phyloP scores from a whole-genome alignment of 306 rosid genomes.

The Begonia masoniana region DNA sequence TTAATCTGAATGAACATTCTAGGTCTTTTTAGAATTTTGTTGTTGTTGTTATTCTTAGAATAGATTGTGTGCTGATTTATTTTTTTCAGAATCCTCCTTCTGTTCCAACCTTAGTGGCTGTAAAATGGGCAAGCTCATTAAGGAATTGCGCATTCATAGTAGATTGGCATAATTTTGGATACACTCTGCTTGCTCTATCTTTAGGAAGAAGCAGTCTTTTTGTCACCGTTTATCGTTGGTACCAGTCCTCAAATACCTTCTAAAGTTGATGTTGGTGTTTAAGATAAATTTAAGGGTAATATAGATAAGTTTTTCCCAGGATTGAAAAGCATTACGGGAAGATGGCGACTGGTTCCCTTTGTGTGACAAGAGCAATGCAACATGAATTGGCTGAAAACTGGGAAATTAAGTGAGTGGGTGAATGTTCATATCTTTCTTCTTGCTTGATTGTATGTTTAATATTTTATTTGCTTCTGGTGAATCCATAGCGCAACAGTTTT shows the following conservation, averaged over 20 bases:
- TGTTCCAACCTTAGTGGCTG: slow-evolving; percentile 83
- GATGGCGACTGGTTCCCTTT: slow-evolving; percentile 83
- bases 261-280: neutral
- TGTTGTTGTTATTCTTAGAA: neutral
- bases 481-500: slow-evolving; percentile 41
- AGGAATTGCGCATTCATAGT: slow-evolving; percentile 65
- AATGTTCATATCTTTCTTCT: slow-evolving; percentile 13
- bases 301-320: slow-evolving; percentile 35
- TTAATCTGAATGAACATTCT: neutral
- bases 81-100: slow-evolving; percentile 90
- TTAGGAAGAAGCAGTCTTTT: slow-evolving; percentile 81
- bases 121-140: slow-evolving; percentile 84
- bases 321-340: slow-evolving; percentile 76
- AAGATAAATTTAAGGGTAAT: neutral
- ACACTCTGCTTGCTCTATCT: slow-evolving; percentile 70
- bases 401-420: slow-evolving; percentile 70
- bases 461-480: slow-evolving; percentile 4
- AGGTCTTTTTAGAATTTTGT: neutral
- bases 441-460: slow-evolving; percentile 1
- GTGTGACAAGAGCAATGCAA: slow-evolving; percentile 94
- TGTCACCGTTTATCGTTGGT: slow-evolving; percentile 77
- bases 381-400: slow-evolving; percentile 97
- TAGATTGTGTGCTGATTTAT: neutral
- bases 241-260: slow-evolving; percentile 6
- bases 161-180: slow-evolving; percentile 99